These are phyloP conservation scores for Starmera dryadoides DNA, from an alignment of 805 yeast genomes.

Conservation along the genomic window DNA sequence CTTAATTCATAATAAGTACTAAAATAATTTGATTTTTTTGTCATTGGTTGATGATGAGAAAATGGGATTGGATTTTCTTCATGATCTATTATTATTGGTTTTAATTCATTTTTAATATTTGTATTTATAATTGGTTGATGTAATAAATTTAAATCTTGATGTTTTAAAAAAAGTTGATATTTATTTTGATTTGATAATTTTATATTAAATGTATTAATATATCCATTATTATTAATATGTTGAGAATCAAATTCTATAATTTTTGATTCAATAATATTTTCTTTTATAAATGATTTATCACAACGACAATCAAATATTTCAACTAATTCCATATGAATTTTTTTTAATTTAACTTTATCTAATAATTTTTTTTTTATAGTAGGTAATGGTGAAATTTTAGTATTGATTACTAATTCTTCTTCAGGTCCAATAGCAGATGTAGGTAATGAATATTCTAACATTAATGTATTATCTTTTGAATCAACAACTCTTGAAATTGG, in stretches of 20 bases:
- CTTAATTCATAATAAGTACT: conserved; percentile 44
- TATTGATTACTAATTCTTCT: conserved; percentile 35
- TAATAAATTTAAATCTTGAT: conserved; percentile 23
- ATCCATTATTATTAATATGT: not conserved
- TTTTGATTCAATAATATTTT: conserved; percentile 28
- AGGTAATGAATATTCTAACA: conserved; percentile 39
- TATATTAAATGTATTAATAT: not conserved
- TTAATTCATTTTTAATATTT: conserved; percentile 16
- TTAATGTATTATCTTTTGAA: conserved; percentile 42
- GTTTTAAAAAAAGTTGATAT: conserved; percentile 22
- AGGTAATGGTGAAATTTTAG: conserved; percentile 27
- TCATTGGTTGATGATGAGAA: conserved; percentile 39
- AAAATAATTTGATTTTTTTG: conserved; percentile 43
- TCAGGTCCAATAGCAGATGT: conserved; percentile 52
- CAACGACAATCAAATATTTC: conserved; percentile 40
- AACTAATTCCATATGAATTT: conserved; percentile 38
- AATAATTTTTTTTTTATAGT: conserved; percentile 19
- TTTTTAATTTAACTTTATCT: conserved; percentile 32
- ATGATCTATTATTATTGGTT: conserved; percentile 21
- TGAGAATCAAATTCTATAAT: not conserved
- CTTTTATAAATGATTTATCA: conserved; percentile 36
- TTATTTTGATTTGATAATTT: conserved; percentile 12
- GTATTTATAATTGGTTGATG: conserved; percentile 14
- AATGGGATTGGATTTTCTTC: conserved; percentile 21
- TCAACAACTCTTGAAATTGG: conserved; percentile 35